Base-by-base conservation (phyloP, 768 basidiomycete genomes). In the Pleurotus giganteus region DNA sequence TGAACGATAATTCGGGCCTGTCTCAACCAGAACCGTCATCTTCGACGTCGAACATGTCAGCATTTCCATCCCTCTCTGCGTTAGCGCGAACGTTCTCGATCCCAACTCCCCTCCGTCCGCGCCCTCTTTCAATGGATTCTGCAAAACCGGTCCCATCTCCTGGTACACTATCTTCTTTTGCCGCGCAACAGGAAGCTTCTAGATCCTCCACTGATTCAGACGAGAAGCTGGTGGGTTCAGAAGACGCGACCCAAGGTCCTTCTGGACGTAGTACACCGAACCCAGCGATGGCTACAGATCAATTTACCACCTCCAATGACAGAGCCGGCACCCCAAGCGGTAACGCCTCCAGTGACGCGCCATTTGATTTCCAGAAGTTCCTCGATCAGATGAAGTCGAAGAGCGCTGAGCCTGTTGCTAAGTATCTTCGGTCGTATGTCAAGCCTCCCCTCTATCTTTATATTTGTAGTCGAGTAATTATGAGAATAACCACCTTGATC, bases 321-420 rank as follows among this genome's bases (percentile, higher is more conserved):
- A 62, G 60, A 54, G 56, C 63, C 29, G 65, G 60, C 29, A 71
- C 68, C 1, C 66, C 69, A 12, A 63, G 57, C 50, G 65, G 61
- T 17, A 69, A 59, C 7, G 21, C 34, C 23, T 17, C 29, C 19
- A 26, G 31, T 45, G 71, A 72, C 55, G 74, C 75, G 0, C 74
- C 76, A 39, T 98, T 98, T 61, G 96, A 98, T 70, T 98, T 98
- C 66, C 94, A 96, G 65, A 85, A 78, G 45, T 99, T 99, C 69
- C 71, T 98, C 59, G 93, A 95, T 68, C 94, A 99, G 70, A 93
- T 99, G 84, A 91, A 96, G 72, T 71, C 78, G 37, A 86, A 85
- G 63, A 74, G 81, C 46, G 94, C 96, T 1, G 97, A 99, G 53
- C 91, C 94, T 4, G 89, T 98, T 19, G 92, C 91, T 26, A 93